These are phyloP conservation scores for Pichia thaimueangensis DNA, from an alignment of 805 yeast genomes.

Conservation along the genomic window DNA sequence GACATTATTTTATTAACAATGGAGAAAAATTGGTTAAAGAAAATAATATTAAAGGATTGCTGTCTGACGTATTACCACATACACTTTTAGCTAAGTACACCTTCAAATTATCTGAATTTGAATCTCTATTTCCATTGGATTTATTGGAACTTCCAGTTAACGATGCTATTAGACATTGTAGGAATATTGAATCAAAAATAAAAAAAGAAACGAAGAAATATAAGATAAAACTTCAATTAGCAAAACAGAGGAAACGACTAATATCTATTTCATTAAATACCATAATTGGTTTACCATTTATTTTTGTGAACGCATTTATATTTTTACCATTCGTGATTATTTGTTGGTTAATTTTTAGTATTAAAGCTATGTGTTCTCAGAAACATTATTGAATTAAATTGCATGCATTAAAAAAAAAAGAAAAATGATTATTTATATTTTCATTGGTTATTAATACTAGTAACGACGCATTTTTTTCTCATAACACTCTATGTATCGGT, in stretches of 20 bases:
- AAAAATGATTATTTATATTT: not conserved
- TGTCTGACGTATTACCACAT: not conserved
- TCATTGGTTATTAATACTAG: too few relatives aligned
- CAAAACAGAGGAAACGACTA: not conserved
- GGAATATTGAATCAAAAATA: not conserved
- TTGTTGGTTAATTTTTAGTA: not conserved
- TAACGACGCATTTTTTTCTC: too few relatives aligned
- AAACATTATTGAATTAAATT: too few relatives aligned
- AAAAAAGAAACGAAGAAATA: not conserved
- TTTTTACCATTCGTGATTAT: constrained; percentile 1
- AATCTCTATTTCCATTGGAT: constrained; percentile 1
- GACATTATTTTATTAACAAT: not conserved
- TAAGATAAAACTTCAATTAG: not conserved
- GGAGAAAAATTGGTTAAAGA: not conserved
- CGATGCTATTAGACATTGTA: not conserved
- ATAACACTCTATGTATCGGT: too few relatives aligned
- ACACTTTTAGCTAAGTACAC: not conserved
- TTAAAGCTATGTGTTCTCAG: not conserved
- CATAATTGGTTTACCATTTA: not conserved
- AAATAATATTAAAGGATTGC: not conserved
- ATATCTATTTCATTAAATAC: not conserved
- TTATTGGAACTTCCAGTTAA: not conserved
- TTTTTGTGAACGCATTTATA: not conserved
- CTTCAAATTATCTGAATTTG: not conserved
- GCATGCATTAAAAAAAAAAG: too few relatives aligned